A percentile compares a stretch with the other conserved stretches of the same genome.
phyloP scores from a whole-genome alignment of 352 stramenopile genomes.

The Globisporangium recalcitrans region DNA sequence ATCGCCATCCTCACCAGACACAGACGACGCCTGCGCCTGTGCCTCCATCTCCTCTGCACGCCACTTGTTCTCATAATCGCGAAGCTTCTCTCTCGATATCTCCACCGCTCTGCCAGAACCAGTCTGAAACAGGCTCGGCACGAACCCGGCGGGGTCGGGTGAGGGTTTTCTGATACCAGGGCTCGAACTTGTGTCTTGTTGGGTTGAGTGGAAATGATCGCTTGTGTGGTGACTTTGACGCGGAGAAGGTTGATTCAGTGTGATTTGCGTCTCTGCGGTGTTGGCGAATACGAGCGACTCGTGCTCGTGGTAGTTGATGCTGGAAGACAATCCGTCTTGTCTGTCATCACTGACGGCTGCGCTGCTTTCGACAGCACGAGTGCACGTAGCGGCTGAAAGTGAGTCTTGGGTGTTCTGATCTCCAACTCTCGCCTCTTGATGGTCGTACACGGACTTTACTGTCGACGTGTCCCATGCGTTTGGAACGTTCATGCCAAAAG shows the following conservation, averaged over 20 bases:
- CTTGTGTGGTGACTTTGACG: background rate
- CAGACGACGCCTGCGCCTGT: background rate
- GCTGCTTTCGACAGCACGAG: background rate
- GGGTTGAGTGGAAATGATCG: background rate
- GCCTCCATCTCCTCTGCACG: slow-evolving; percentile 12
- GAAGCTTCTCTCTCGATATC: slow-evolving; percentile 24
- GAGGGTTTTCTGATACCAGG: no score
- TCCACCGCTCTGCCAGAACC: slow-evolving; percentile 25
- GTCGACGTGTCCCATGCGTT: background rate
- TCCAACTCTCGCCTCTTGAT: background rate
- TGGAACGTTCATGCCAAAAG: background rate
- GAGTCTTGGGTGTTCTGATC: background rate
- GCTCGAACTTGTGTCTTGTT: no score
- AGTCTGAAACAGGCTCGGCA: slow-evolving; percentile 25
- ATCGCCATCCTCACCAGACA: no score
- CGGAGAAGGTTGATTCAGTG: background rate
- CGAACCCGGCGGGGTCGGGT: background rate
- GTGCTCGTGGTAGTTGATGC: background rate
- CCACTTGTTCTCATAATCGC: slow-evolving; percentile 23
- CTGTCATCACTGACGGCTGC: background rate
- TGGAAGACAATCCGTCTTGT: background rate
- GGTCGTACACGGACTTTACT: background rate
- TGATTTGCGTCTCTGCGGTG: background rate
- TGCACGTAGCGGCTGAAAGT: background rate
- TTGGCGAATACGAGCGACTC: background rate